These are phyloP conservation scores for Aristolochia fimbriata DNA, from an alignment of 164 flowering plant species.

Conservation along the genomic window DNA sequence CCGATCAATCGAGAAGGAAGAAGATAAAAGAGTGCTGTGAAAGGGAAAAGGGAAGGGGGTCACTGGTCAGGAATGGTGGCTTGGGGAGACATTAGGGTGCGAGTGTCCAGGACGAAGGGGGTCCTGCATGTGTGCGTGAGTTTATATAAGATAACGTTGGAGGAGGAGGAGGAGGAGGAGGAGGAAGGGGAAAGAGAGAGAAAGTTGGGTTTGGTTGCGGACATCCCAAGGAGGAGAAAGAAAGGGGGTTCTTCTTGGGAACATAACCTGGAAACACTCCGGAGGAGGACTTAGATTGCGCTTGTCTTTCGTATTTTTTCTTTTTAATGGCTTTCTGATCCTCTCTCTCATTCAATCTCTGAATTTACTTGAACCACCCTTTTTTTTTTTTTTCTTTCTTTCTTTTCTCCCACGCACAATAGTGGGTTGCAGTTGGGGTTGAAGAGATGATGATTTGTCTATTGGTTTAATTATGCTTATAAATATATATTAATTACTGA, in stretches of 20 bases:
- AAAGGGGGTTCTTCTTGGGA: slow-evolving; percentile 29
- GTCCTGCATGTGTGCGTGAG: background rate
- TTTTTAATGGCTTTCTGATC: background rate
- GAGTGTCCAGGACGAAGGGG: background rate
- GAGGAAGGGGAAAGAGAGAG: background rate
- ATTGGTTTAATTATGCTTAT: background rate
- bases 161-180: background rate
- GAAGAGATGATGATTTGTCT: too few relatives aligned
- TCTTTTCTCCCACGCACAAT: background rate
- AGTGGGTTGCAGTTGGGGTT: background rate
- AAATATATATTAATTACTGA: background rate
- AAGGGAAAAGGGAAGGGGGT: background rate
- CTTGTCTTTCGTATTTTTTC: slow-evolving; percentile 9
- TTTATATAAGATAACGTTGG: slow-evolving; percentile 2
- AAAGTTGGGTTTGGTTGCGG: slow-evolving; percentile 32
- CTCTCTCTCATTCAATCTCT: too few relatives aligned
- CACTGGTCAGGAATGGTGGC: background rate
- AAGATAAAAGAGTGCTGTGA: background rate
- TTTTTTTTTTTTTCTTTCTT: background rate
- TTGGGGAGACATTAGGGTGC: background rate
- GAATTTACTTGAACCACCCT: slow-evolving; percentile 3
- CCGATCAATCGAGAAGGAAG: background rate
- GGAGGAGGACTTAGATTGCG: slow-evolving; percentile 21
- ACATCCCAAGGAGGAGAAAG: slow-evolving; percentile 43
- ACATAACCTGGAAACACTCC: slow-evolving; percentile 34